These are phyloP conservation scores for Rhodotorula sp. DNA, from an alignment of 1,284 basidiomycete genomes.

Conservation along the genomic window DNA sequence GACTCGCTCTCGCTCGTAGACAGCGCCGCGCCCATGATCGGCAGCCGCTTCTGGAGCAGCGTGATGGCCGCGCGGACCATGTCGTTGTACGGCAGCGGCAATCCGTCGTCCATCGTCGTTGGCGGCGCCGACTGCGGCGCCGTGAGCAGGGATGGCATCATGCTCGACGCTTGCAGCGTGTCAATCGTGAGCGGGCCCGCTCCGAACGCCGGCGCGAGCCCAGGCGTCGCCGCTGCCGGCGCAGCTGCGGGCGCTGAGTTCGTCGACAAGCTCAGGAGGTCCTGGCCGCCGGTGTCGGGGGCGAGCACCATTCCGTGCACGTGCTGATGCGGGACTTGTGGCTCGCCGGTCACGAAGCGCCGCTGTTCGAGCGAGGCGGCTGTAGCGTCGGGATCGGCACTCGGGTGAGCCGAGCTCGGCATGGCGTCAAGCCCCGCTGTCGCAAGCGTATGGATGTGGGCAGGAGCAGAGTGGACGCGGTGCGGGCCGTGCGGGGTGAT, in stretches of 20 bases:
- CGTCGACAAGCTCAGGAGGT: neutral
- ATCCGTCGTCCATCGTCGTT: constrained; percentile 5
- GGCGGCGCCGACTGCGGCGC: constrained; percentile 10
- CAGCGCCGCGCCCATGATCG: constrained; percentile 41
- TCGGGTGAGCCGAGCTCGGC: constrained; percentile 1
- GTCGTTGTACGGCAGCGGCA: constrained; percentile 18
- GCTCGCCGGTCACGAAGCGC: constrained; percentile 7
- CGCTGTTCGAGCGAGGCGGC: constrained; percentile 9
- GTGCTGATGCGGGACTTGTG: neutral
- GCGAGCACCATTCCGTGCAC: neutral
- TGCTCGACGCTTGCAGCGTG: constrained; percentile 4
- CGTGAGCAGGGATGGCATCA: neutral
- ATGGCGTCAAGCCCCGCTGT: constrained; percentile 3
- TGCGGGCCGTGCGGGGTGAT: constrained; percentile 16
- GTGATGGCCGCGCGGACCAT: constrained; percentile 29
- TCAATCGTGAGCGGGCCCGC: constrained; percentile 12
- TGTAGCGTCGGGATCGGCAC: constrained; percentile 8
- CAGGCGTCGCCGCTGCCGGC: neutral
- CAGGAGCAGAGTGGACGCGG: constrained; percentile 38
- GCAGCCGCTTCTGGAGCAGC: constrained; percentile 36
- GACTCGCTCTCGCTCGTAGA: constrained; percentile 29
- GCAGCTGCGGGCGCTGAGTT: neutral
- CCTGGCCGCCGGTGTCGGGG: neutral
- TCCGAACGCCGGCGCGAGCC: constrained; percentile 16
- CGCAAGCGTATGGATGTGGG: constrained; percentile 30